Evolutionary conservation across 768 basidiomycete species (phyloP), one percentile per base, ranked within the genome.

Genomic region (Leccinum variicolor): DNA sequence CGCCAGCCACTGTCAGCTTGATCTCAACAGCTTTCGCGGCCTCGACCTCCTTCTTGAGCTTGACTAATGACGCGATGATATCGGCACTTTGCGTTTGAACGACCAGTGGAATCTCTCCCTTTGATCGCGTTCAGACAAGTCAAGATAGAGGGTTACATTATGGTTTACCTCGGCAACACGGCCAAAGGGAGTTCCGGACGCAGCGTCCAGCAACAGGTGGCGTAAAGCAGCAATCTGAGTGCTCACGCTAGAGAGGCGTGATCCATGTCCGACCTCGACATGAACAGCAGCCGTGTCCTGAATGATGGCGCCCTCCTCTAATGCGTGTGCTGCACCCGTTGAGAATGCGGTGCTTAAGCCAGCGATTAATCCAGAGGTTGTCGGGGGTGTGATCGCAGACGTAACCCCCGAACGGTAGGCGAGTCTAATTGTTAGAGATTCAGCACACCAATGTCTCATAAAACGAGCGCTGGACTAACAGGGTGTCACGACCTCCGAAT

Each of bases 151-250:
- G 23, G 21, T 11, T 26, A 36, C 6, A 53, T 51, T 6, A n/a
- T 39, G 31, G 3, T 15, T 56, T 59, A 83, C 86, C 69, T 80
- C 64, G 25, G 73, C 69, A 57, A 81, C 79, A 48, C 77, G 71
- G 53, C 73, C 66, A 66, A 86, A 80, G 3, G 62, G 62, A 25
- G 61, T 55, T 31, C 59, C 61, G 4, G 47, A 47, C 13, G 54
- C 36, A 11, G 57, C 54, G 13, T 64, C 75, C 9, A 86, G 74
- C 8, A 96, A 75, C 39, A 93, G 74, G 8, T 79, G 75, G 1
- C 93, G 81, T 47, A 97, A 74, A 4, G 84, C 77, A 14, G 86
- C 87, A 59, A 96, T 86, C 62, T 93, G 85, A n/a, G 86, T 89
- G 71, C 92, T 92, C 29, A 92, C 78, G 58, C 90, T 89, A 0